Conservation (phyloP, 129 eudicot species). For the Mikania micrantha region DNA sequence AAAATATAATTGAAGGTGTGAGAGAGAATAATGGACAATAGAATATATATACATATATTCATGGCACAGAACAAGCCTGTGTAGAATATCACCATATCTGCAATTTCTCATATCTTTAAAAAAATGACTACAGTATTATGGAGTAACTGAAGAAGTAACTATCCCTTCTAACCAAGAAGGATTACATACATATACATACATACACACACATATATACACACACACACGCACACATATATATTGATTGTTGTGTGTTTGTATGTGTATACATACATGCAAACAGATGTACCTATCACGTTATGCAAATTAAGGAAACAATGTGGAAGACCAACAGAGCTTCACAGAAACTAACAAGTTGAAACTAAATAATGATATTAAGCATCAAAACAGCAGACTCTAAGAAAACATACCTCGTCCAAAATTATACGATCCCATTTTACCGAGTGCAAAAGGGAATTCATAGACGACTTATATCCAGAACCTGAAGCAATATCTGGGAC, state of each 20-base stretch:
- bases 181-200: neutral
- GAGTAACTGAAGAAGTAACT: neutral
- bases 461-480: constrained; percentile 18
- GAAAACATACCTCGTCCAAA: constrained; percentile 71
- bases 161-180: neutral
- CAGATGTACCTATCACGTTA: neutral
- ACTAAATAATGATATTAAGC: neutral
- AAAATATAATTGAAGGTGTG: neutral
- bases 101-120: neutral
- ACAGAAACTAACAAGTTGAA: neutral
- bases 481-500: constrained; percentile 21
- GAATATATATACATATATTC: neutral
- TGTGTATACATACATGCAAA: neutral
- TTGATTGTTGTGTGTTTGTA: neutral
- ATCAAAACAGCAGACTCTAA: neutral
- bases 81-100: neutral
- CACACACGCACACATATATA: too few relatives aligned
- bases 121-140: neutral
- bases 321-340: neutral
- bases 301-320: neutral
- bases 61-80: neutral
- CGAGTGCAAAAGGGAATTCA: constrained; percentile 65
- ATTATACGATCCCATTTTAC: constrained; percentile 76
- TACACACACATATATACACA: neutral
- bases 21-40: neutral